Conservation (phyloP, 169 alveolate species). For the Cryptosporidium canis region DNA sequence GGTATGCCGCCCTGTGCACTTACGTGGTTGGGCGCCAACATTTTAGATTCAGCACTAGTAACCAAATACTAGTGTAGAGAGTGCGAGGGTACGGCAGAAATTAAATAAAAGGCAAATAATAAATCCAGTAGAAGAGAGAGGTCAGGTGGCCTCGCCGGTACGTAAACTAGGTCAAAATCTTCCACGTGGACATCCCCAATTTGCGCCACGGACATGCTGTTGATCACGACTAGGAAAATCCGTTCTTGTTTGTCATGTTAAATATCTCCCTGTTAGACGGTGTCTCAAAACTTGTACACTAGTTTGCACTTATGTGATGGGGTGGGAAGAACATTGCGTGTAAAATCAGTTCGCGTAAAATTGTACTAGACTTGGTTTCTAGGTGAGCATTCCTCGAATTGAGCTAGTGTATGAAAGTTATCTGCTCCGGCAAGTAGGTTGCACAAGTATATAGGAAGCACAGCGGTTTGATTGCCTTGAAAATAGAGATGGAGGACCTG, state of each 20-base stretch:
- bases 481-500: not conserved
- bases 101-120: not conserved
- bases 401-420: not conserved
- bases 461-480: not conserved
- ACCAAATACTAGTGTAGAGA: not conserved
- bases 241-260: not conserved
- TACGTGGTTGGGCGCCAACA: not conserved
- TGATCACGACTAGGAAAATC: not conserved
- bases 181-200: no score
- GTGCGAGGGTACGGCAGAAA: not conserved
- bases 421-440: not conserved
- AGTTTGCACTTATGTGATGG: conserved; percentile 1
- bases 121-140: no score
- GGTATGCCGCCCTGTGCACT: not conserved
- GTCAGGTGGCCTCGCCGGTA: no score
- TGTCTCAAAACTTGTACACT: conserved; percentile 16
- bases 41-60: not conserved
- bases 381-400: not conserved
- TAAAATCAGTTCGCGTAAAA: no score
- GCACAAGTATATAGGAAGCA: not conserved
- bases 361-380: not conserved
- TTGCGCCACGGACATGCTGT: not conserved
- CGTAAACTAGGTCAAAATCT: no score
- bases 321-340: not conserved
- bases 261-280: conserved; percentile 35